Conservation (phyloP, 1,284 basidiomycete genomes). For the Boletellus dicymbophilus region DNA sequence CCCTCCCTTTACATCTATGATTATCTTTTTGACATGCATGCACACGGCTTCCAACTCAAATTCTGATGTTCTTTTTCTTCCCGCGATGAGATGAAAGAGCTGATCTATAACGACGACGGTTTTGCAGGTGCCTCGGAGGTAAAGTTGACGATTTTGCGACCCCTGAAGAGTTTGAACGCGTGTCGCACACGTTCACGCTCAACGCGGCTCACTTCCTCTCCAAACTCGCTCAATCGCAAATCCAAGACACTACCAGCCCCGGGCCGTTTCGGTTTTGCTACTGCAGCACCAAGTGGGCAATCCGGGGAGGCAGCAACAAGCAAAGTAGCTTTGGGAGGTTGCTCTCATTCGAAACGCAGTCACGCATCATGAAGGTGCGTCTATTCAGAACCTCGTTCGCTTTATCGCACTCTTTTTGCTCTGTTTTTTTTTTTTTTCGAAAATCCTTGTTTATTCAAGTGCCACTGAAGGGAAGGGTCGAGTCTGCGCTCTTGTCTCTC, state of each 20-base stretch:
- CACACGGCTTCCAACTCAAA: no score
- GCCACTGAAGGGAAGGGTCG: constrained; percentile 23
- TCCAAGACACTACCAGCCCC: neutral
- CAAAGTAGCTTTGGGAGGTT: neutral
- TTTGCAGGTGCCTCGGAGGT: constrained; percentile 26
- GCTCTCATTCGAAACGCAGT: constrained; percentile 18
- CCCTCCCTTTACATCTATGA: no score
- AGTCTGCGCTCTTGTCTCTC: constrained; percentile 14
- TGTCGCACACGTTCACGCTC: constrained; percentile 27
- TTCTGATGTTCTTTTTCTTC: no score
- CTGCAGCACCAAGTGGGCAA: constrained; percentile 27
- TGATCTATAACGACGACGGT: neutral
- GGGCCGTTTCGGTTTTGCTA: constrained; percentile 28
- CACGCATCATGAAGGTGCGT: constrained; percentile 28
- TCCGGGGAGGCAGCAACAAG: constrained; percentile 15
- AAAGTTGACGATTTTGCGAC: constrained; percentile 22
- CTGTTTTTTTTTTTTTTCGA: no score
- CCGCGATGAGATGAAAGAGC: no score
- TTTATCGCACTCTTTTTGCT: no score
- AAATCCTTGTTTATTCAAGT: no score
- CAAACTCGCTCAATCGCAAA: constrained; percentile 14
- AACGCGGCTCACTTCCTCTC: constrained; percentile 25
- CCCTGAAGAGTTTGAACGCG: constrained; percentile 25
- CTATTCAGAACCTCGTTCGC: no score
- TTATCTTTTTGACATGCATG: no score